These are phyloP conservation scores for Metschnikowia similis DNA, from an alignment of 805 yeast genomes.

Conservation along the genomic window DNA sequence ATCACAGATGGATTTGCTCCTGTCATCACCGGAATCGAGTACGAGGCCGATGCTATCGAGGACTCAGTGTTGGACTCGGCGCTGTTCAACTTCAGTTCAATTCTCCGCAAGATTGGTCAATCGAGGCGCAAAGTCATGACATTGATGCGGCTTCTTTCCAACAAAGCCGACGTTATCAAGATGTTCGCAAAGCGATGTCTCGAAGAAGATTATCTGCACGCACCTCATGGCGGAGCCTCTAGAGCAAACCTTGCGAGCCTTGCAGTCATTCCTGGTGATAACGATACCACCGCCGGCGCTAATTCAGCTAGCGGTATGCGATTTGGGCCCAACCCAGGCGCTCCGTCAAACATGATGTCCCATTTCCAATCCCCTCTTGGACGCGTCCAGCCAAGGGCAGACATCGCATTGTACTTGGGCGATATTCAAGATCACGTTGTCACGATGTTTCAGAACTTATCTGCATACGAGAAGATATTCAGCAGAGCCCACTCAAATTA, in stretches of 20 bases:
- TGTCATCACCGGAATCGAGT: slow-evolving; percentile 69
- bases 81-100: slow-evolving; percentile 66
- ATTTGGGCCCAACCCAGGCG: slow-evolving; percentile 36
- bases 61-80: slow-evolving; percentile 81
- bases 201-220: slow-evolving; percentile 47
- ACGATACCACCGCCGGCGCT: slow-evolving; percentile 6
- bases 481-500: slow-evolving; percentile 89
- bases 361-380: slow-evolving; percentile 19
- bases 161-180: slow-evolving; percentile 93
- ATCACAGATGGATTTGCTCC: slow-evolving; percentile 84
- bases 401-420: slow-evolving; percentile 86
- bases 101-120: slow-evolving; percentile 83
- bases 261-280: slow-evolving; percentile 1
- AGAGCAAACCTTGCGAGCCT: slow-evolving; percentile 17
- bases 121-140: slow-evolving; percentile 91
- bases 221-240: slow-evolving; percentile 13
- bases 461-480: slow-evolving; percentile 89
- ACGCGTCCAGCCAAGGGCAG: slow-evolving; percentile 68
- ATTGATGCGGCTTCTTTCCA: slow-evolving; percentile 79
- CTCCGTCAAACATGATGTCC: slow-evolving; percentile 21
- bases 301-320: slow-evolving; percentile 25
- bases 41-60: slow-evolving; percentile 79
- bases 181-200: slow-evolving; percentile 95
- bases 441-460: slow-evolving; percentile 88
- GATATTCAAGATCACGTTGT: slow-evolving; percentile 97